These are phyloP conservation scores for Xylariales sp. DNA, from an alignment of 2,329 filamentous ascomycete genomes.

Conservation along the genomic window DNA sequence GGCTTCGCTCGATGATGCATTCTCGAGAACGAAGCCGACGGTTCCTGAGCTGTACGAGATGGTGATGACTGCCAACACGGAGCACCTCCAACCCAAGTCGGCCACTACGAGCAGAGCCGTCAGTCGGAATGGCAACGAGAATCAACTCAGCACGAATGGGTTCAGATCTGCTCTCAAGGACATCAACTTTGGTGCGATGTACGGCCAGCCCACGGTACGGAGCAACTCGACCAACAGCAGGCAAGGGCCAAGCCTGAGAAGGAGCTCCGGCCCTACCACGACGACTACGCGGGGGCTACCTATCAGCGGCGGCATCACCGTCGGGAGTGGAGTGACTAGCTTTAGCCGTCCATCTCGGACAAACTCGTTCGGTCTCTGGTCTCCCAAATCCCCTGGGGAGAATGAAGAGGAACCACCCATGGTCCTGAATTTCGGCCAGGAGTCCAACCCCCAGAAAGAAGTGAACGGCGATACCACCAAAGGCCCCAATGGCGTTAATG, in stretches of 20 bases:
- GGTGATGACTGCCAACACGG: slow-evolving; percentile 67
- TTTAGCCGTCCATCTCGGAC: slow-evolving; percentile 28
- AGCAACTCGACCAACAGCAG: slow-evolving; percentile 43
- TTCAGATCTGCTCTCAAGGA: slow-evolving; percentile 27
- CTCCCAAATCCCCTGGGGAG: no score
- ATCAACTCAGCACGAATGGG: slow-evolving; percentile 33
- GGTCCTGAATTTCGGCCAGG: slow-evolving; percentile 47
- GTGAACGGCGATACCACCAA: slow-evolving; percentile 9
- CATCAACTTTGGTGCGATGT: slow-evolving; percentile 21
- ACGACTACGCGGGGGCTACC: slow-evolving; percentile 17
- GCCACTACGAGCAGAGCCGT: slow-evolving; percentile 23
- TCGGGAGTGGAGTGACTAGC: slow-evolving; percentile 26
- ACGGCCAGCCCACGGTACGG: slow-evolving; percentile 37
- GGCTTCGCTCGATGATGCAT: slow-evolving; percentile 21
- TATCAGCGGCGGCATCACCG: slow-evolving; percentile 28
- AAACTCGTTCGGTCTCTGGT: slow-evolving; percentile 44
- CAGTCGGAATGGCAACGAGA: slow-evolving; percentile 27
- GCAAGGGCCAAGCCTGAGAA: slow-evolving; percentile 29
- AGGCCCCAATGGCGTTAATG: no score
- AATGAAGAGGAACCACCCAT: slow-evolving; percentile 32
- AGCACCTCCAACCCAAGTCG: slow-evolving; percentile 57
- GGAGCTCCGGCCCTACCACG: slow-evolving; percentile 16
- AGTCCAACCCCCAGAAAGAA: slow-evolving; percentile 18
- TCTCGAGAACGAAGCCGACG: slow-evolving; percentile 25
- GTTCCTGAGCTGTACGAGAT: slow-evolving; percentile 67